Conservation (phyloP, 495 filamentous ascomycete genomes). For the Neurospora cerealis region DNA sequence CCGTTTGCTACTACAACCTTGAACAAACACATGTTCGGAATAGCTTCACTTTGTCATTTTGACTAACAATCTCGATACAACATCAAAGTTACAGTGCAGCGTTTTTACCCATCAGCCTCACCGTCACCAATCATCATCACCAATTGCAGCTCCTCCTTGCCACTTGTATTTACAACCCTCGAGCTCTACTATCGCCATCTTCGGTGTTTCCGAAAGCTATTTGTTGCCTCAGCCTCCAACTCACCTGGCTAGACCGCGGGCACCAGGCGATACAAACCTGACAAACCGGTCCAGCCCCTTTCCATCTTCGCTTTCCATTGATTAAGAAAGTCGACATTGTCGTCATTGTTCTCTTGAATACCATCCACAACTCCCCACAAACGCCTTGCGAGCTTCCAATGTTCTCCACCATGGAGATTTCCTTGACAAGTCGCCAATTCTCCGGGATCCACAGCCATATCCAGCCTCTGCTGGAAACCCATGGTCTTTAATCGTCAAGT, state of each 20-base stretch:
- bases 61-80: background rate
- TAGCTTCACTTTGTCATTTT: background rate
- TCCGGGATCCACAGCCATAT: background rate
- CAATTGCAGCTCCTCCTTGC: background rate
- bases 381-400: background rate
- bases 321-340: background rate
- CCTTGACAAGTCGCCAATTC: background rate
- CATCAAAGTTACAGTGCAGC: background rate
- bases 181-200: background rate
- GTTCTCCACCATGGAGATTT: background rate
- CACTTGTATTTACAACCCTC: background rate
- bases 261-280: background rate
- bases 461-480: background rate
- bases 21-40: background rate
- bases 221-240: background rate
- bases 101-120: background rate
- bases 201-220: background rate
- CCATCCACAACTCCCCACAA: background rate
- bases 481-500: background rate
- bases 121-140: background rate
- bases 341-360: background rate
- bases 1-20: background rate
- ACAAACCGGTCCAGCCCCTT: background rate
- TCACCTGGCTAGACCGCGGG: background rate
- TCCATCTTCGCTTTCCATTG: background rate